phyloP scores from a whole-genome alignment of 805 yeast genomes.

The Pichia membranifaciens region DNA sequence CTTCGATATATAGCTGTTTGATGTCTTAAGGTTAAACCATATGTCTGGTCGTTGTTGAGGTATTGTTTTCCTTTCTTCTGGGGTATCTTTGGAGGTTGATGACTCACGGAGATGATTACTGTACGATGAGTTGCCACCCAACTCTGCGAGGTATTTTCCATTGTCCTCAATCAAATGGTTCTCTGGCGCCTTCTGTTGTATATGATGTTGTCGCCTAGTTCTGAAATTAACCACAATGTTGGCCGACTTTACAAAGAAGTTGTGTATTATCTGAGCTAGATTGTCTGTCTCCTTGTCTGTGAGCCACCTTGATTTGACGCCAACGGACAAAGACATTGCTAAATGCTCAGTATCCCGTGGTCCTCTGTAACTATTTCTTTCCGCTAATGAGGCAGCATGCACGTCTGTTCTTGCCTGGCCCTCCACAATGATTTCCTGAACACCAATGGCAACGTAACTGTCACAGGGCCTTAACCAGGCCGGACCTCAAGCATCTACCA shows the following conservation, averaged over 20 bases:
- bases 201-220: not conserved
- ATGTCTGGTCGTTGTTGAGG: conserved; percentile 32
- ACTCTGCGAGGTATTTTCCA: conserved; percentile 15
- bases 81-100: not conserved
- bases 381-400: no score
- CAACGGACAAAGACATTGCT: conserved; percentile 3
- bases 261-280: conserved; percentile 35
- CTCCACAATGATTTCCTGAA: no score
- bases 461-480: no score
- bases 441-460: no score
- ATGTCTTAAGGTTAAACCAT: conserved; percentile 58
- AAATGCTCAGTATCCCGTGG: not conserved
- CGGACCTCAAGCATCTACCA: no score
- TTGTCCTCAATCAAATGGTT: not conserved
- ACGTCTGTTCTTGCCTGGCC: no score
- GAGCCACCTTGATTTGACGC: conserved; percentile 17
- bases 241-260: conserved; percentile 60
- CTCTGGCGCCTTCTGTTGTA: not conserved
- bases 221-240: conserved; percentile 38
- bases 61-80: not conserved
- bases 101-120: not conserved
- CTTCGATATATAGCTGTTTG: not conserved
- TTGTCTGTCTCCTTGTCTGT: conserved; percentile 30
- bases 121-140: not conserved
- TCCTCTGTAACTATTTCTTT: no score